phyloP scores from a whole-genome alignment of 1,284 basidiomycete genomes.

The Inonotus hispidus region DNA sequence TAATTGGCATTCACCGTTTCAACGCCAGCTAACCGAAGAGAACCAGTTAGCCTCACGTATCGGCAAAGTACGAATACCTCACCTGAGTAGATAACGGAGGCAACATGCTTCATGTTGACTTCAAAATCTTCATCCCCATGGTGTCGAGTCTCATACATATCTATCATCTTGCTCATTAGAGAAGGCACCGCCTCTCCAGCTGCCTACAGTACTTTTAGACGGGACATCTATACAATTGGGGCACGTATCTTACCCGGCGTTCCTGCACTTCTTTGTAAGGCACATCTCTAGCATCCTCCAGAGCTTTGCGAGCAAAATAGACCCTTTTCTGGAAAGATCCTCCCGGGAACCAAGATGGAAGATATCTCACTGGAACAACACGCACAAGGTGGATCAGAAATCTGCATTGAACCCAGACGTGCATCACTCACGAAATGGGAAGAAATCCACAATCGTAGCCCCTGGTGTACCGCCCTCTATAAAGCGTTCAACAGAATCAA shows the following conservation, averaged over 20 bases:
- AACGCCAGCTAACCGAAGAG: not conserved
- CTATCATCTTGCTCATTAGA: conserved; percentile 6
- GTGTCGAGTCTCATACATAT: conserved; percentile 3
- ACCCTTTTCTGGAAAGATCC: conserved; percentile 22
- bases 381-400: not conserved
- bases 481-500: not conserved
- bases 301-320: not conserved
- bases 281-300: not conserved
- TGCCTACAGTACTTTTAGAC: not conserved
- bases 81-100: conserved; percentile 9
- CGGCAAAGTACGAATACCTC: not conserved
- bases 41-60: not conserved
- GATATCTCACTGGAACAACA: conserved; percentile 18
- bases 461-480: conserved; percentile 15
- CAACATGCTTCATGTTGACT: conserved; percentile 12
- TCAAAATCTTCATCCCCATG: conserved; percentile 3
- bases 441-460: conserved; percentile 24
- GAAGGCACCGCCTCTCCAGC: conserved; percentile 6
- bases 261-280: conserved; percentile 8
- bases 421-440: conserved; percentile 23
- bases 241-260: not conserved
- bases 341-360: conserved; percentile 28
- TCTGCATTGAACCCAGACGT: not conserved
- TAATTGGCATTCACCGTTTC: not conserved
- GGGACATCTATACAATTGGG: too few relatives aligned